Base-by-base conservation (phyloP, 345 rosid species). In the Aethionema arabicum region DNA sequence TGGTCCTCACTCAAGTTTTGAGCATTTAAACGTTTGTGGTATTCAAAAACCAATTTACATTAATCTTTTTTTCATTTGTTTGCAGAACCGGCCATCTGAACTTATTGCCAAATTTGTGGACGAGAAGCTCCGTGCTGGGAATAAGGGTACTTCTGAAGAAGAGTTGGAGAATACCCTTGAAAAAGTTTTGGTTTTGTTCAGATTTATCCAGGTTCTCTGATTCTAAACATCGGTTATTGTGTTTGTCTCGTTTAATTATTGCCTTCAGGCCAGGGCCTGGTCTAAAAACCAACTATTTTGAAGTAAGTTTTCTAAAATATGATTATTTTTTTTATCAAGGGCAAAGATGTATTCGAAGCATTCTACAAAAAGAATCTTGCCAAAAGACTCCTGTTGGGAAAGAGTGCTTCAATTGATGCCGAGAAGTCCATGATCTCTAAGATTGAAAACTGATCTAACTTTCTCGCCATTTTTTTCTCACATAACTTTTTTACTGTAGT, bases 351-450 rank as follows among this genome's bases (percentile, higher is more conserved):
- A 30, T 93, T 90, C 63, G 99, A 93, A 79, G 97, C 97, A 69
- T 93, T 93, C 70, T 90, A 93, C 59, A 90, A 93, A 85, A 93
- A 93, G 80, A 97, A 90, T 82, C 97, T 93, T 67, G 97, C 99
- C 1, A 93, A 93, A 83, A 79, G 99, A 71, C 80, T 93, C 33
- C 75, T 93, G 36, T 73, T 93, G 78, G 96, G 97, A 29, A 93
- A 93, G 78, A 93, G 99, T 74, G 99, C 99, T 70, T 93, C 97
- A 35, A 90, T 93, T 74, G 99, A 93, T 64, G 96, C 97, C 0
- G 99, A 93, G 83, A 93, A 93, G 72, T 93, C 99, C 59, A 93
- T 93, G 99, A 93, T 93, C 71, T 87, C 99, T 36, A 93, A 93
- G 96, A 96, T 90, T 65, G 29, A 63, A 41, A 33, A 72, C 27